Percentiles rank a stretch among this genome's conserved stretches.
phyloP scores from a whole-genome alignment of 1,139 yeast species.

The Protomyces macrosporus region DNA sequence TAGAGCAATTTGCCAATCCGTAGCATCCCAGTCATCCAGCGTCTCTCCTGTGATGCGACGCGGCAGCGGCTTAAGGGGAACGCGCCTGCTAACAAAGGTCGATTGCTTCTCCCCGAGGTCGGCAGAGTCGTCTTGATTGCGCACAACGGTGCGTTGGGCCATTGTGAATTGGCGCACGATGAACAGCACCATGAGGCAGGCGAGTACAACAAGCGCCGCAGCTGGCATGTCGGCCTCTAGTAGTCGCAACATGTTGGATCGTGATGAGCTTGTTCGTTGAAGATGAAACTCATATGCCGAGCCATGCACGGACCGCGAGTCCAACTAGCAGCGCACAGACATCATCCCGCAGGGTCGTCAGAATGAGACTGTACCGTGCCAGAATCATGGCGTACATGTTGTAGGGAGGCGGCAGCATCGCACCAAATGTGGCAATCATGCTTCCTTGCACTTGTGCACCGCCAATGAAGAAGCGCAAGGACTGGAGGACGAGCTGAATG shows the following conservation, averaged over 20 bases:
- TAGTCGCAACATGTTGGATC: no score
- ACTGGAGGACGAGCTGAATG: constrained; percentile 35
- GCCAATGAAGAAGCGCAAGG: background rate
- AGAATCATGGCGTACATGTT: constrained; percentile 33
- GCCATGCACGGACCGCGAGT: constrained; percentile 28
- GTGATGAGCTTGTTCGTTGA: no score
- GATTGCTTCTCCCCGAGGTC: background rate
- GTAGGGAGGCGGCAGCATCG: constrained; percentile 32
- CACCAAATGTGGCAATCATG: constrained; percentile 32
- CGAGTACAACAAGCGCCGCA: background rate
- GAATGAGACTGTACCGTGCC: constrained; percentile 31
- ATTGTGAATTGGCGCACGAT: background rate
- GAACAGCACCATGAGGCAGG: background rate
- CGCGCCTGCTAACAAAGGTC: background rate
- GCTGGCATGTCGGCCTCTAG: background rate
- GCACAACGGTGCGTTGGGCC: background rate
- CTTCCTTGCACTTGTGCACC: constrained; percentile 34
- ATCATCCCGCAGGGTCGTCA: constrained; percentile 30
- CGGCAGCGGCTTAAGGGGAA: background rate
- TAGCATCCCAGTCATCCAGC: background rate
- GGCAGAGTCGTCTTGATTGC: background rate
- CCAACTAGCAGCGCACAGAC: constrained; percentile 29
- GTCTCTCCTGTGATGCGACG: background rate
- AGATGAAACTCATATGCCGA: background rate
- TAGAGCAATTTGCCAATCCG: background rate